Base-by-base conservation (phyloP, 225 moss, liverwort and hornwort genomes). In the Physcomitrium patens region DNA sequence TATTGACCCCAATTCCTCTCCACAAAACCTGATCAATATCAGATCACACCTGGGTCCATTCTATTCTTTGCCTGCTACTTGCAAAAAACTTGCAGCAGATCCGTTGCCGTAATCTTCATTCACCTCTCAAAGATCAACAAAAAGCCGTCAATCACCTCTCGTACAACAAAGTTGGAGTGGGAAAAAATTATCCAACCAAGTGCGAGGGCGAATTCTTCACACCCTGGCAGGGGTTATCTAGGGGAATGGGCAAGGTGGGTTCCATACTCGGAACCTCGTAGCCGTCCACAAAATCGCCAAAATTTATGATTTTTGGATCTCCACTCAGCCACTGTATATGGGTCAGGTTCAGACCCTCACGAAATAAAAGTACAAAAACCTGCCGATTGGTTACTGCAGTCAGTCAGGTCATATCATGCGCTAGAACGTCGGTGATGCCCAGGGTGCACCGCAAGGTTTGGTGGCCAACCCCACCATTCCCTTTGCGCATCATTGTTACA, bases 401-500 rank as follows among this genome's bases (percentile, higher is more conserved):
- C 17, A 45, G 48, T 9, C 19, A 46, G 60, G 60, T 76, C 51
- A 76, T 4, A 24, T 82, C 82, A 0, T 68, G 74, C 23, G 81
- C 49, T 41, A 85, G 75, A 61, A 83, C 5, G 76, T 85, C 85
- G 18, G 79, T 82, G 13, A 85, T 85, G 1, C 85, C 85, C 4
- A 86, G 86, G 55, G 80, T 86, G 63, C 76, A 76, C 5, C 85
- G 85, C 72, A 85, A 65, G 12, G 79, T 85, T 73, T 85, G 85
- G 51, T 85, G 85, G 10, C 85, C 85, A 4, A 85, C 76, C 45
- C 86, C 86, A 2, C 83, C 86, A 3, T 86, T 94, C 44, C 92
- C 94, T 60, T 92, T 95, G 1, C 94, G 94, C 94, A 95, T 95
- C 91, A 95, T 95, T 8, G 92, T 71, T 16, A 83, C 94, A 10